These are phyloP conservation scores for Geum urbanum DNA, from an alignment of 306 rosid species.

Conservation along the genomic window DNA sequence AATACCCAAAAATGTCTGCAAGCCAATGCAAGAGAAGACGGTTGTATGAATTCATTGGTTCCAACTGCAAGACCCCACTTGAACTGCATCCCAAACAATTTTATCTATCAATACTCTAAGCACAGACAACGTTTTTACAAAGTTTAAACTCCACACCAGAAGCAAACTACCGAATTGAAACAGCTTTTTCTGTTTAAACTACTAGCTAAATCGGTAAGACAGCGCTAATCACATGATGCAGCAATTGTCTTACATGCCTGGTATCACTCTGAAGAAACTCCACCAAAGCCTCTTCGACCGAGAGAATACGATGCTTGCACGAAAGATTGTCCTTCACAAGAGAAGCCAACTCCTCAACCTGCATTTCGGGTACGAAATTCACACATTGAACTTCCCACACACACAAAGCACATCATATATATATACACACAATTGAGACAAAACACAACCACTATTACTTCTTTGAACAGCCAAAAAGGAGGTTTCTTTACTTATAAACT, in stretches of 20 bases:
- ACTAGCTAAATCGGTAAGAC: background rate
- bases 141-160: background rate
- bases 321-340: constrained; percentile 94
- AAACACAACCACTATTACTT: no score
- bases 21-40: constrained; percentile 98
- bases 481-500: background rate
- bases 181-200: background rate
- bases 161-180: no score
- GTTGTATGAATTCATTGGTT: constrained; percentile 88
- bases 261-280: constrained; percentile 72
- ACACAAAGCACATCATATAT: background rate
- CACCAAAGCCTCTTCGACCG: constrained; percentile 77
- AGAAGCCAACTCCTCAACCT: constrained; percentile 98
- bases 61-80: constrained; percentile 73
- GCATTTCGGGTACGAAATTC: constrained; percentile 4
- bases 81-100: constrained; percentile 45
- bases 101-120: constrained; percentile 1
- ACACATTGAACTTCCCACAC: no score
- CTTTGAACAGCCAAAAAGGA: background rate
- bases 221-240: constrained; percentile 14
- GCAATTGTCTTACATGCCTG: constrained; percentile 48
- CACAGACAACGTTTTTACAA: background rate
- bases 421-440: background rate
- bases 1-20: constrained; percentile 97
- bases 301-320: constrained; percentile 92